Evolutionary conservation across 2,329 filamentous ascomycete species (phyloP).

Genomic region (Phaeosphaeria sp.): DNA sequence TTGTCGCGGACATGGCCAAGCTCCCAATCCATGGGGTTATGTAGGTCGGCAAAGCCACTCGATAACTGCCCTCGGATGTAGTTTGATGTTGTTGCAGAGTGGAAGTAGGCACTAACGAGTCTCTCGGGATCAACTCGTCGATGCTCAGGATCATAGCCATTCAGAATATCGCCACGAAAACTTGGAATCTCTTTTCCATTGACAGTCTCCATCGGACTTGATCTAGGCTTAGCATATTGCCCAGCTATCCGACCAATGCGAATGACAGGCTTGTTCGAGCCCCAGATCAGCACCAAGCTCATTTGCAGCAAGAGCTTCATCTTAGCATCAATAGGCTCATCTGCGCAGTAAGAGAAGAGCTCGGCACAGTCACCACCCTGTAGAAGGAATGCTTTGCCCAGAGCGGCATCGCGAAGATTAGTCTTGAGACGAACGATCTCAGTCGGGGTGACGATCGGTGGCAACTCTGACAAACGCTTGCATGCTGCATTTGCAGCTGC

Average conservation of each 20-base stretch:
- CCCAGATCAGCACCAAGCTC: conserved; percentile 95
- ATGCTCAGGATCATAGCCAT: conserved; percentile 80
- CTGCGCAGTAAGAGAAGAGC: conserved; percentile 94
- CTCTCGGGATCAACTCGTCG: conserved; percentile 81
- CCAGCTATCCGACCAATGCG: conserved; percentile 95
- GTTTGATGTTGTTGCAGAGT: conserved; percentile 93
- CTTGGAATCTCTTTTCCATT: conserved; percentile 83
- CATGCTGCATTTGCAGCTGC: conserved; percentile 65
- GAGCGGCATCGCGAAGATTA: conserved; percentile 82
- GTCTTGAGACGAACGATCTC: conserved; percentile 83
- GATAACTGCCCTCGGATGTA: conserved; percentile 84
- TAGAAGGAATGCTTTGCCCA: conserved; percentile 89
- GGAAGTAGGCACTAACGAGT: conserved; percentile 90
- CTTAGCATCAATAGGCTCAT: conserved; percentile 89
- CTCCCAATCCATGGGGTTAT: conserved; percentile 92
- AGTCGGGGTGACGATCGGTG: conserved; percentile 78
- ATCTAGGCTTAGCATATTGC: conserved; percentile 95
- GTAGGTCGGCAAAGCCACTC: conserved; percentile 90
- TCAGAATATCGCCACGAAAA: conserved; percentile 95
- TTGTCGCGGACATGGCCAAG: conserved; percentile 89
- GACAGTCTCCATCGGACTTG: conserved; percentile 82
- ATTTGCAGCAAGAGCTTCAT: conserved; percentile 97
- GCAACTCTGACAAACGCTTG: conserved; percentile 70
- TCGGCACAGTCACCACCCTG: conserved; percentile 98
- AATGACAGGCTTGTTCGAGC: conserved; percentile 80